Evolutionary conservation across 345 rosid genomes (phyloP).

Genomic region (Rhodomyrtus tomentosa): DNA sequence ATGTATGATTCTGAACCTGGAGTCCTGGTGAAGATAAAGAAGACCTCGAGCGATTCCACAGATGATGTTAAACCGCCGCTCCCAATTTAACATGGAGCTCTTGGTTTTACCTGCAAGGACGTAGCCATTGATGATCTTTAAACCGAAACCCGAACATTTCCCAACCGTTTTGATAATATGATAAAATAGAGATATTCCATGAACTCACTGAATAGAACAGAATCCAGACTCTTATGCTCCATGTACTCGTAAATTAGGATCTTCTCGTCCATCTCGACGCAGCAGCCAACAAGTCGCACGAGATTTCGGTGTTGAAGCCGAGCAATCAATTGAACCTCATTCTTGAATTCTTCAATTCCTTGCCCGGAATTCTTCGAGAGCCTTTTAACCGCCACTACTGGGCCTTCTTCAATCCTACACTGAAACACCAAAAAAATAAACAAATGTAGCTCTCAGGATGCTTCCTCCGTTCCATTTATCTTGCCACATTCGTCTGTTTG

Average conservation of each 20-base stretch:
- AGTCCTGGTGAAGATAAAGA: slow-evolving; percentile 72
- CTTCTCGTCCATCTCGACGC: slow-evolving; percentile 57
- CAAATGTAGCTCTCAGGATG: neutral
- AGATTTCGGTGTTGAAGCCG: slow-evolving; percentile 80
- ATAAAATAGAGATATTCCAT: neutral
- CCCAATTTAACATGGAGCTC: slow-evolving; percentile 43
- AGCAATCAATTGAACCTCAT: slow-evolving; percentile 69
- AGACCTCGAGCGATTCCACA: slow-evolving; percentile 74
- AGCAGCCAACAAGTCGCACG: slow-evolving; percentile 61
- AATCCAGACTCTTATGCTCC: slow-evolving; percentile 70
- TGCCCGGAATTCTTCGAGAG: slow-evolving; percentile 59
- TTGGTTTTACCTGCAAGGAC: slow-evolving; percentile 28
- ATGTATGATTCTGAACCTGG: slow-evolving; percentile 70
- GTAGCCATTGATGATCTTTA: neutral
- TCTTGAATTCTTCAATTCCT: slow-evolving; percentile 77
- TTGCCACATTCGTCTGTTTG: neutral
- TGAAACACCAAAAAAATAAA: slow-evolving; percentile 3
- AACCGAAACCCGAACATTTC: neutral
- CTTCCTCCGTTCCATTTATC: neutral
- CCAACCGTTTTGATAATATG: neutral
- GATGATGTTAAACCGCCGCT: slow-evolving; percentile 44
- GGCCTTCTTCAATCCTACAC: slow-evolving; percentile 54
- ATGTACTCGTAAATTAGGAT: slow-evolving; percentile 79
- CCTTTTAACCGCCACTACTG: slow-evolving; percentile 70
- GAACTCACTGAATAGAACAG: slow-evolving; percentile 50